phyloP scores from a whole-genome alignment of 2,329 filamentous ascomycete genomes.

The Nothophoma quercina region DNA sequence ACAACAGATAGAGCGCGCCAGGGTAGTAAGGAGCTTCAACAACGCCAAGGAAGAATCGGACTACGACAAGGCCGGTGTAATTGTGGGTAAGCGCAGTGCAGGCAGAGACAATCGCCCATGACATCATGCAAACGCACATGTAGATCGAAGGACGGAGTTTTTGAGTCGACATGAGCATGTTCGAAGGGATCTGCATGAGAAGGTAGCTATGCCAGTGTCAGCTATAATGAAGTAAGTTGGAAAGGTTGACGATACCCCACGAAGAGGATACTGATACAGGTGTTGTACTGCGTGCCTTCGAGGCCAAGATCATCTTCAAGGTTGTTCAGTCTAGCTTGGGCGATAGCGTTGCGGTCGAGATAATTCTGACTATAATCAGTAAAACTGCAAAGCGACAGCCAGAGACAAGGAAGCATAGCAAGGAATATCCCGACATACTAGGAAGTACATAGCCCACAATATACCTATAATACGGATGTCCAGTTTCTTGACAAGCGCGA shows the following conservation, averaged over 20 bases:
- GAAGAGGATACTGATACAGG: slow-evolving; percentile 50
- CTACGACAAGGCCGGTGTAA: slow-evolving; percentile 39
- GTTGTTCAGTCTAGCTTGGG: slow-evolving; percentile 67
- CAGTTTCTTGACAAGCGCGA: slow-evolving; percentile 36
- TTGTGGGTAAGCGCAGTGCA: slow-evolving; percentile 36
- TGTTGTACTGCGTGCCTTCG: slow-evolving; percentile 36
- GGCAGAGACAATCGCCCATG: slow-evolving; percentile 43
- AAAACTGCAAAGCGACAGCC: too few relatives aligned
- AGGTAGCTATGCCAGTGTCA: slow-evolving; percentile 21
- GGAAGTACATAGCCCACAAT: slow-evolving; percentile 50
- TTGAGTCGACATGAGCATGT: slow-evolving; percentile 52
- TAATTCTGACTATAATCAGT: slow-evolving; percentile 25
- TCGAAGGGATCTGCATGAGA: slow-evolving; percentile 50
- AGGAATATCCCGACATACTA: too few relatives aligned
- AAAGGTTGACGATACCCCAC: slow-evolving; percentile 13
- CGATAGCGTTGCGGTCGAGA: slow-evolving; percentile 68
- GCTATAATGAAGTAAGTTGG: neutral
- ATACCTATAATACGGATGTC: slow-evolving; percentile 36
- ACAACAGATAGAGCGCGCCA: slow-evolving; percentile 66
- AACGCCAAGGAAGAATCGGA: slow-evolving; percentile 41
- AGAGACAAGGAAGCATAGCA: too few relatives aligned
- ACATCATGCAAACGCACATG: slow-evolving; percentile 39
- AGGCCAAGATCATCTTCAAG: slow-evolving; percentile 61
- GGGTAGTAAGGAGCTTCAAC: slow-evolving; percentile 61
- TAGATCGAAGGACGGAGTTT: slow-evolving; percentile 44